These are phyloP conservation scores for Guyanaporus albipodus DNA, from an alignment of 768 basidiomycete genomes.

Conservation along the genomic window DNA sequence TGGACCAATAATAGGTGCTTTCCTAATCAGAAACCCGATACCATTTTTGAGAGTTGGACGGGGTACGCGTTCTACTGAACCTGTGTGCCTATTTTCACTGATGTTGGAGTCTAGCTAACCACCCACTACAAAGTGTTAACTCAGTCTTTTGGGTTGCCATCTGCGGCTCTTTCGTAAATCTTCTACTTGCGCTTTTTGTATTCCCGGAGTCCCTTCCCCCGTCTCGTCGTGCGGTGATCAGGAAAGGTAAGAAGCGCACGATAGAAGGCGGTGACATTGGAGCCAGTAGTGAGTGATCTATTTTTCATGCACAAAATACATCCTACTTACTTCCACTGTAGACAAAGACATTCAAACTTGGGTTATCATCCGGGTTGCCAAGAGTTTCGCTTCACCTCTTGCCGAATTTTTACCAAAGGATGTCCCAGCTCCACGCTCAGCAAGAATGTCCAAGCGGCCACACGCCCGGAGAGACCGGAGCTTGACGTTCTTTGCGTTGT, in stretches of 20 bases:
- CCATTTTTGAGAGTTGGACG: slow-evolving; percentile 27
- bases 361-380: slow-evolving; percentile 27
- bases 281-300: slow-evolving; percentile 9
- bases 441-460: slow-evolving; percentile 61
- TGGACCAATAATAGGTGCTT: slow-evolving; percentile 68
- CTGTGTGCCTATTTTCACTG: slow-evolving; percentile 3
- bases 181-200: slow-evolving; percentile 59
- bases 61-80: slow-evolving; percentile 12
- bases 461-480: slow-evolving; percentile 63
- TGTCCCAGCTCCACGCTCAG: slow-evolving; percentile 37
- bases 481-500: slow-evolving; percentile 62
- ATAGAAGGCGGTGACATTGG: slow-evolving; percentile 8
- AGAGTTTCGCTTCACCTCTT: slow-evolving; percentile 58
- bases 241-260: slow-evolving; percentile 30
- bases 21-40: slow-evolving; percentile 45
- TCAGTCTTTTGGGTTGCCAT: slow-evolving; percentile 55
- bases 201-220: slow-evolving; percentile 52
- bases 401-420: slow-evolving; percentile 62
- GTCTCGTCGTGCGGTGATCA: slow-evolving; percentile 23
- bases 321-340: not conserved
- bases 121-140: slow-evolving; percentile 38
- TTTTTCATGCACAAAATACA: not conserved
- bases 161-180: slow-evolving; percentile 40
- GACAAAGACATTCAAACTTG: slow-evolving; percentile 6
- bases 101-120: slow-evolving; percentile 20